These are phyloP conservation scores for Cardiospermum halicacabum DNA, from an alignment of 345 rosid genomes.

Conservation along the genomic window DNA sequence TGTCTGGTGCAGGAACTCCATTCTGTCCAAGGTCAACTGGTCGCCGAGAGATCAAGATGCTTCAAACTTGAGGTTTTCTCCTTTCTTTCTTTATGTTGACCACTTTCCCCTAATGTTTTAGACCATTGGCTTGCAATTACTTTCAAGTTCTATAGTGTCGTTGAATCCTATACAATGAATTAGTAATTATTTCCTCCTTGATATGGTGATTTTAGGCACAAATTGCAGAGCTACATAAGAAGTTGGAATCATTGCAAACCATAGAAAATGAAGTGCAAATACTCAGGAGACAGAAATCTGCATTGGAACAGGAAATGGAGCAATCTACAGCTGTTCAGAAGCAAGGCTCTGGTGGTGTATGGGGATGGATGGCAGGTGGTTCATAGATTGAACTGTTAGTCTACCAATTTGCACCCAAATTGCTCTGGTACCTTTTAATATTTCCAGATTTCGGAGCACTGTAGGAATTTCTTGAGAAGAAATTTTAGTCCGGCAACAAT, in stretches of 20 bases:
- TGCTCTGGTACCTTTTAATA: background rate
- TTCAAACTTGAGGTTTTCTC: constrained; percentile 80
- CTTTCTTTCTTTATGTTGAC: constrained; percentile 1
- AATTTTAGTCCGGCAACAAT: background rate
- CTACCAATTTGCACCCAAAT: background rate
- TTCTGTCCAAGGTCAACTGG: constrained; percentile 86
- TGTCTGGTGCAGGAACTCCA: constrained; percentile 65
- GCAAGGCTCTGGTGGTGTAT: constrained; percentile 84
- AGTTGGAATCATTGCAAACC: constrained; percentile 63
- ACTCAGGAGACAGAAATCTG: constrained; percentile 71
- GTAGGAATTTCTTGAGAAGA: background rate
- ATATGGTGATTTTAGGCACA: constrained; percentile 58
- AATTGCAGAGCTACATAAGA: constrained; percentile 78
- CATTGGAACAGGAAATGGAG: constrained; percentile 63
- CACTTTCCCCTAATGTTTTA: background rate
- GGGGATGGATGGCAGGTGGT: constrained; percentile 67
- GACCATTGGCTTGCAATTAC: background rate
- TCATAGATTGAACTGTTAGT: constrained; percentile 10
- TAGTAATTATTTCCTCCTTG: background rate
- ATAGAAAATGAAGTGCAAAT: constrained; percentile 79
- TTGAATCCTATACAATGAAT: background rate
- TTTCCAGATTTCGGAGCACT: background rate
- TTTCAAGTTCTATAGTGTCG: background rate
- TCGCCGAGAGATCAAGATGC: constrained; percentile 96
- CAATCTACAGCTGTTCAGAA: constrained; percentile 34